Conservation (phyloP, 352 stramenopile species). For the Phytophthora podocarpi region DNA sequence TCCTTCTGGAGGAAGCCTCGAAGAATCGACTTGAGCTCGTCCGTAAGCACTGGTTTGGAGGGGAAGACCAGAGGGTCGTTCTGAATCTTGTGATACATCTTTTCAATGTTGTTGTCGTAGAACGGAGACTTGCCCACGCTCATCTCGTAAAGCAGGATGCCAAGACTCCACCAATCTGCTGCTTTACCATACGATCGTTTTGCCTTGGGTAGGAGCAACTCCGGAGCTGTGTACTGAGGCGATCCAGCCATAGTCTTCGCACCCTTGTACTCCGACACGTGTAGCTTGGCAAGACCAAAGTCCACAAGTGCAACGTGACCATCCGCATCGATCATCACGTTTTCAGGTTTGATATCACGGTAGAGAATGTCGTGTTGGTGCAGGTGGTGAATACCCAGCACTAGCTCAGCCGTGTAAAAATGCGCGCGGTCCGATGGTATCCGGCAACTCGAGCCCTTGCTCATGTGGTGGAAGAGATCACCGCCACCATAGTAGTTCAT, state of each 20-base stretch:
- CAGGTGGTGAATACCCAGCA: slow-evolving; percentile 92
- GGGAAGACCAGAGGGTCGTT: slow-evolving; percentile 85
- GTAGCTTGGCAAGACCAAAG: slow-evolving; percentile 94
- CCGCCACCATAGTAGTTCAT: slow-evolving; percentile 91
- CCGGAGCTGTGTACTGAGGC: slow-evolving; percentile 86
- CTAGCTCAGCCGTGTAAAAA: slow-evolving; percentile 94
- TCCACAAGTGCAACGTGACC: slow-evolving; percentile 96
- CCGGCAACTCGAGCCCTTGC: slow-evolving; percentile 84
- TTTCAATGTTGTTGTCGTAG: slow-evolving; percentile 94
- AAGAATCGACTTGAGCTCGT: slow-evolving; percentile 84
- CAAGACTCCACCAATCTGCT: slow-evolving; percentile 90
- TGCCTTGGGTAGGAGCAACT: slow-evolving; percentile 82
- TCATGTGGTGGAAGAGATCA: slow-evolving; percentile 91
- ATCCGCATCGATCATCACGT: slow-evolving; percentile 95
- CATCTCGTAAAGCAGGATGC: slow-evolving; percentile 94
- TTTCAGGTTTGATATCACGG: slow-evolving; percentile 97
- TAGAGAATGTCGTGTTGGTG: slow-evolving; percentile 96
- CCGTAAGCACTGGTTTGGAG: slow-evolving; percentile 63
- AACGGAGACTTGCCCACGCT: slow-evolving; percentile 93
- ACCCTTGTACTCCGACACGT: slow-evolving; percentile 90
- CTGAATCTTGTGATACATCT: slow-evolving; percentile 94
- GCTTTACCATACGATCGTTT: slow-evolving; percentile 90
- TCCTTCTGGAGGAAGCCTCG: slow-evolving; percentile 88
- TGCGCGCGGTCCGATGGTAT: slow-evolving; percentile 84
- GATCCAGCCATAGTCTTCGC: slow-evolving; percentile 90